Conservation (phyloP, 169 alveolate species). For the Plasmodium inui region DNA sequence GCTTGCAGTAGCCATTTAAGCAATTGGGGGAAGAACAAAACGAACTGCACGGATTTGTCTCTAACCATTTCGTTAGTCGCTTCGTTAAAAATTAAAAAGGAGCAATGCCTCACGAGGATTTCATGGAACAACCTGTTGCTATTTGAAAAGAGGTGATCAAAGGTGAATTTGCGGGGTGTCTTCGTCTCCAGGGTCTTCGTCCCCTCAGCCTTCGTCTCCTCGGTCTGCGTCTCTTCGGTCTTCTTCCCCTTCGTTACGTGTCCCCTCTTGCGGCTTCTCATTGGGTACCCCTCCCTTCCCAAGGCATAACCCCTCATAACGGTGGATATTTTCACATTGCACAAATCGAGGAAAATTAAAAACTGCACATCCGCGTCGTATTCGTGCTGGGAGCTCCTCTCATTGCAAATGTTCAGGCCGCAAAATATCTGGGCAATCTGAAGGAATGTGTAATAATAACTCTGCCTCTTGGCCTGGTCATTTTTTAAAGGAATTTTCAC, state of each 20-base stretch:
- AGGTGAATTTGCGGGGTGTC: neutral
- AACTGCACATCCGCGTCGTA: conserved; percentile 65
- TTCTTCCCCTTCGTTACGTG: neutral
- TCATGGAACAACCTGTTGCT: conserved; percentile 31
- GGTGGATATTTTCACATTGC: conserved; percentile 29
- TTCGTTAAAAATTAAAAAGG: conserved; percentile 56
- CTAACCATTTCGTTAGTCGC: conserved; percentile 57
- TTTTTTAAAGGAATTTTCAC: conserved; percentile 61
- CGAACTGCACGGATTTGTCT: conserved; percentile 54
- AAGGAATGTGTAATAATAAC: conserved; percentile 54
- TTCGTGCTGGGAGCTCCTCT: neutral
- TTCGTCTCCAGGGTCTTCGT: neutral
- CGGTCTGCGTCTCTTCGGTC: neutral
- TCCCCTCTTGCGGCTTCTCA: neutral
- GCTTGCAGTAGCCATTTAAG: conserved; percentile 9
- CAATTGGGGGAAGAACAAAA: conserved; percentile 25
- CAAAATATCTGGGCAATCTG: conserved; percentile 67
- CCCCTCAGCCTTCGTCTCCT: neutral
- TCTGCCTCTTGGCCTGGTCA: conserved; percentile 1
- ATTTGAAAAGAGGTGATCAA: conserved; percentile 24
- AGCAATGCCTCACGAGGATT: conserved; percentile 52
- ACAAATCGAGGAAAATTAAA: conserved; percentile 34
- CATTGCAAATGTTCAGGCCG: conserved; percentile 29
- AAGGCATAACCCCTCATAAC: neutral
- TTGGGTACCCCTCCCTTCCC: neutral